phyloP scores from a whole-genome alignment of 2,329 filamentous ascomycete species.

The Trichophyton verrucosum region DNA sequence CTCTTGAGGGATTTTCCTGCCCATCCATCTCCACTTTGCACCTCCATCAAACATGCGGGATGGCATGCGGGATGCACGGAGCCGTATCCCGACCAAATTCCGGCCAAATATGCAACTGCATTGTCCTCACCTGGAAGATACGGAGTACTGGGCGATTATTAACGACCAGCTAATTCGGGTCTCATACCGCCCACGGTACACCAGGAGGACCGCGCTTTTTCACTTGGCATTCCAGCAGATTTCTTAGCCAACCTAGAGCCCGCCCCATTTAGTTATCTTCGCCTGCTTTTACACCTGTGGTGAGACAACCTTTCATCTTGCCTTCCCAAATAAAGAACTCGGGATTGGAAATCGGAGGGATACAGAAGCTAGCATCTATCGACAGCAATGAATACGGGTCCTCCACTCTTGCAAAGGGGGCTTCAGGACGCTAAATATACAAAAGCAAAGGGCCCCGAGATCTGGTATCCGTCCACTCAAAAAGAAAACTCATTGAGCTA shows the following conservation, averaged over 20 bases:
- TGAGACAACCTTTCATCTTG: not conserved
- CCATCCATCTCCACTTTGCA: not conserved
- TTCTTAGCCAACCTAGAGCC: not conserved
- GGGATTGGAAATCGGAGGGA: too few relatives aligned
- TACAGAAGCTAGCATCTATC: not conserved
- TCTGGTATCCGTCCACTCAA: slow-evolving; percentile 1
- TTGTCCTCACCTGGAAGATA: not conserved
- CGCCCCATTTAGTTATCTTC: not conserved
- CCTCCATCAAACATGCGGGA: not conserved
- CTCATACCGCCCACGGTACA: not conserved
- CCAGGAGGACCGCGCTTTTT: not conserved
- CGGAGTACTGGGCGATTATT: not conserved
- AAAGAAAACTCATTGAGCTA: not conserved
- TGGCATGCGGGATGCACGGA: not conserved
- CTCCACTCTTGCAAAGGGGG: not conserved
- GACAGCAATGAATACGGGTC: not conserved
- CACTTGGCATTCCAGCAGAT: not conserved
- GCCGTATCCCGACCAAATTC: slow-evolving; percentile 2
- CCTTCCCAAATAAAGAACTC: too few relatives aligned
- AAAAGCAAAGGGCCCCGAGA: not conserved
- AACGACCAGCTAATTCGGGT: not conserved
- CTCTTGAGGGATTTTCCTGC: slow-evolving; percentile 1
- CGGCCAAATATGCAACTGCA: not conserved
- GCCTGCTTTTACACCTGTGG: not conserved
- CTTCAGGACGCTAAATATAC: not conserved